phyloP scores from a whole-genome alignment of 2,329 filamentous ascomycete genomes.

The Ilyonectria robusta region DNA sequence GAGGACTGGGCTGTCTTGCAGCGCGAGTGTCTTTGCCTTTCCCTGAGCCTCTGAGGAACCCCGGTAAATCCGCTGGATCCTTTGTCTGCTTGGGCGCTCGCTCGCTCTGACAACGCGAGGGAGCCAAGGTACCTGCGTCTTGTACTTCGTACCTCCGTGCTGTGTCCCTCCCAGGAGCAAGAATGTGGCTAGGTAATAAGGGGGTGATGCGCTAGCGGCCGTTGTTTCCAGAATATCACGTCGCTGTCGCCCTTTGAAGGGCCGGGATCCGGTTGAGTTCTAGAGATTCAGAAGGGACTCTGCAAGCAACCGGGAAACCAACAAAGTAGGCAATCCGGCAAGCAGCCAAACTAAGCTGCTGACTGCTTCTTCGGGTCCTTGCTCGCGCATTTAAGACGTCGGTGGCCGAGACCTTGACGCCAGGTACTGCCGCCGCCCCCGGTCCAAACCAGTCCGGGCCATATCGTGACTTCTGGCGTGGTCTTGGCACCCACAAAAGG shows the following conservation, averaged over 20 bases:
- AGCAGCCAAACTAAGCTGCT: conserved; percentile 5
- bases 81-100: conserved; percentile 15
- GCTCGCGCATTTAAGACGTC: conserved; percentile 21
- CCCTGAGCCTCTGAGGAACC: background rate
- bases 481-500: conserved; percentile 23
- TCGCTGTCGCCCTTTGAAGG: conserved; percentile 8
- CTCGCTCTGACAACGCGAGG: conserved; percentile 25
- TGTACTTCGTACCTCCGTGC: conserved; percentile 2
- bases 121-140: conserved; percentile 17
- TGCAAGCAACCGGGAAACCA: background rate
- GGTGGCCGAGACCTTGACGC: conserved; percentile 26
- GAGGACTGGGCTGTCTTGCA: background rate
- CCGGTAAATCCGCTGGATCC: conserved; percentile 6
- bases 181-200: conserved; percentile 29
- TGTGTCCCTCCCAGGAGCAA: conserved; percentile 11
- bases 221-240: conserved; percentile 36
- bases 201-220: conserved; percentile 41
- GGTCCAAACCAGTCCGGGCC: conserved; percentile 20
- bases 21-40: background rate
- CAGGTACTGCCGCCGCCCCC: conserved; percentile 33
- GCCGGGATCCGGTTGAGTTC: background rate
- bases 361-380: background rate
- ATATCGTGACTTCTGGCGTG: conserved; percentile 18
- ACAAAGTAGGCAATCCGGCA: conserved; percentile 3
- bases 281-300: background rate